Base-by-base conservation (phyloP, 169 alveolate genomes). In the Neospora caninum region DNA sequence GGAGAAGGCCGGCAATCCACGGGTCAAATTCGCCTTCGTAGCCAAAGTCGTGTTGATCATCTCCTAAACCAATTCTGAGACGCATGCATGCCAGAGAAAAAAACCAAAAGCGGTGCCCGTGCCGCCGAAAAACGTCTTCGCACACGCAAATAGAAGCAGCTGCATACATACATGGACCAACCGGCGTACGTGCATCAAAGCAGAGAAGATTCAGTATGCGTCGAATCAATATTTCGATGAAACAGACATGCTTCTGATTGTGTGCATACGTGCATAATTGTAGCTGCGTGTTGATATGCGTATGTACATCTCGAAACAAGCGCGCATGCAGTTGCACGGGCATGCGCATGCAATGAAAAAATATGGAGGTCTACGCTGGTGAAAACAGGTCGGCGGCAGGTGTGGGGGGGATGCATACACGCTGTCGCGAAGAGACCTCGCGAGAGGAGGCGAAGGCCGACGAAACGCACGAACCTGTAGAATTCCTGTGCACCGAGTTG, bases 1-100 rank as follows among this genome's bases (percentile, higher is more conserved):
- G 88, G 96, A 95, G 96, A 29, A 97, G 95, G 31, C 49, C 87
- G 43, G 53, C 93, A 0, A 96, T 58, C 98, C 98, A 97, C n/a
- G 97, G 96, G 64, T 96, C 97, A 87, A 94, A 96, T 84, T 97
- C 99, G 18, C 97, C 97, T 80, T 97, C 98, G 88, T 96, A 96
- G 1, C 97, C 98, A 58, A 96, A 97, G 94, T 97, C 98, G 88
- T 97, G 99, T 91, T 95, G 89, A 78, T 97, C 98, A 91, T 97
- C 99, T 0, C 99, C 99, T 38, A 97, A 95, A 0, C 98, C 98
- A 13, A 93, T 36, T 7, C 95, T 92, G 67, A 13, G n/a, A 1
- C 36, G 10, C 87, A 9, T 2, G 9, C 6, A 25, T 2, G 22
- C 34, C 41, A 1, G 43, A 18, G 45, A 27, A 73, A 13, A 73